Evolutionary conservation across 1,284 basidiomycete species (phyloP).

Genomic region (Cutaneotrichosporon cyanovorans): DNA sequence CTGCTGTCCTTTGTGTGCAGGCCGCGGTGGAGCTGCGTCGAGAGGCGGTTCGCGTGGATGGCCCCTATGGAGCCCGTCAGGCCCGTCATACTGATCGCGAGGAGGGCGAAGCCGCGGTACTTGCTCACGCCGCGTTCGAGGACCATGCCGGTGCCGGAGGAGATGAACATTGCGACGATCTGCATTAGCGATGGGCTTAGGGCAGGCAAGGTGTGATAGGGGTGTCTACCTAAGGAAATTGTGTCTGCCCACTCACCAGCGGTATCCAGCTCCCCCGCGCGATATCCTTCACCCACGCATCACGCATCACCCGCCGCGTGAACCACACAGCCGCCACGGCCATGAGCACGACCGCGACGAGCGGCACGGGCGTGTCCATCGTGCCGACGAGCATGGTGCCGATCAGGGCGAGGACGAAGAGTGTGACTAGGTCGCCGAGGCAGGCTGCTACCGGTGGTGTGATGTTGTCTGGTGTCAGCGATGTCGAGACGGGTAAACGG

Average conservation of each 20-base stretch:
- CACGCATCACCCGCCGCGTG: slow-evolving; percentile 50
- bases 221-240: neutral
- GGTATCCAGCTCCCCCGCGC: slow-evolving; percentile 82
- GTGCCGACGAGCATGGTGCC: slow-evolving; percentile 56
- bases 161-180: slow-evolving; percentile 79
- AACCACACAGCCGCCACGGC: slow-evolving; percentile 52
- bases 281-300: slow-evolving; percentile 49
- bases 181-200: slow-evolving; percentile 3
- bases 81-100: slow-evolving; percentile 82
- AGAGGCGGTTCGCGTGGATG: slow-evolving; percentile 83
- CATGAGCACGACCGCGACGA: slow-evolving; percentile 53
- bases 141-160: slow-evolving; percentile 81
- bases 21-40: slow-evolving; percentile 52
- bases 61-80: slow-evolving; percentile 81
- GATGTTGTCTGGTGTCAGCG: slow-evolving; percentile 66
- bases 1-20: slow-evolving; percentile 20
- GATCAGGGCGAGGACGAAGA: slow-evolving; percentile 64
- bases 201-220: neutral
- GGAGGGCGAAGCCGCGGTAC: slow-evolving; percentile 78
- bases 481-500: neutral
- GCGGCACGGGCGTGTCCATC: slow-evolving; percentile 59
- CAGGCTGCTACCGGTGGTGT: slow-evolving; percentile 88
- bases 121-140: slow-evolving; percentile 79
- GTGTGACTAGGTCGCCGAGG: slow-evolving; percentile 83
- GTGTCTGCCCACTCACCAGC: slow-evolving; percentile 52